These are phyloP conservation scores for Fusarium virguliforme DNA, from an alignment of 2,329 filamentous ascomycete genomes.

Conservation along the genomic window DNA sequence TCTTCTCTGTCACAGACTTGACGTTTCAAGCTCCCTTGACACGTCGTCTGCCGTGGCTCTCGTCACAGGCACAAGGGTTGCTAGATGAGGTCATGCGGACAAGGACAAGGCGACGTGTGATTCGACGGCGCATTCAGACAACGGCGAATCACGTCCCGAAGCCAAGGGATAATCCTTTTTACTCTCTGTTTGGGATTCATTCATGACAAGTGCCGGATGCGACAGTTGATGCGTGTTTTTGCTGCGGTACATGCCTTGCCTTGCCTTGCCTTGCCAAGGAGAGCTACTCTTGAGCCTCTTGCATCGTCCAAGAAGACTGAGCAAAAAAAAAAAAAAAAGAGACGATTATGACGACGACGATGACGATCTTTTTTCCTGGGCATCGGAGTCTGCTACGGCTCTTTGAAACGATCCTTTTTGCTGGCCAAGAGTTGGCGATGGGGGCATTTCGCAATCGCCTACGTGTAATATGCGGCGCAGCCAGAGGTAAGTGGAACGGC, in stretches of 20 bases:
- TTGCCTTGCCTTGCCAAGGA: constrained; percentile 27
- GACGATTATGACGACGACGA: constrained; percentile 10
- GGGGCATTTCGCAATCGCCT: constrained; percentile 2
- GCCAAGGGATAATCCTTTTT: constrained; percentile 36
- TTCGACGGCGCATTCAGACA: constrained; percentile 42
- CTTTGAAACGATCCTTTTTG: background rate
- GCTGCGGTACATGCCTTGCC: constrained; percentile 24
- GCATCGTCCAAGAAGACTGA: constrained; percentile 36
- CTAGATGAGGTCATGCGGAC: constrained; percentile 50
- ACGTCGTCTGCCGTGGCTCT: constrained; percentile 39
- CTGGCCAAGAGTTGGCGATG: background rate
- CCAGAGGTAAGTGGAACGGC: background rate
- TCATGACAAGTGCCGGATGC: constrained; percentile 25
- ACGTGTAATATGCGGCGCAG: constrained; percentile 9
- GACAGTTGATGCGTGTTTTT: constrained; percentile 1
- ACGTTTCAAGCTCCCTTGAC: constrained; percentile 25
- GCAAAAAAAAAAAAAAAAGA: background rate
- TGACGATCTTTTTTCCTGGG: background rate
- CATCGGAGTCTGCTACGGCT: background rate
- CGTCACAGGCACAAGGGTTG: constrained; percentile 32
- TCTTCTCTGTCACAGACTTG: constrained; percentile 24
- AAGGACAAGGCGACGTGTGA: constrained; percentile 35
- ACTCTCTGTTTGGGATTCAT: constrained; percentile 8
- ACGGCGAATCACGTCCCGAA: constrained; percentile 42
- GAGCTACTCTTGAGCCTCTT: constrained; percentile 37